Conservation (phyloP, 208 protist species). For the Acanthamoeba lenticulata region DNA sequence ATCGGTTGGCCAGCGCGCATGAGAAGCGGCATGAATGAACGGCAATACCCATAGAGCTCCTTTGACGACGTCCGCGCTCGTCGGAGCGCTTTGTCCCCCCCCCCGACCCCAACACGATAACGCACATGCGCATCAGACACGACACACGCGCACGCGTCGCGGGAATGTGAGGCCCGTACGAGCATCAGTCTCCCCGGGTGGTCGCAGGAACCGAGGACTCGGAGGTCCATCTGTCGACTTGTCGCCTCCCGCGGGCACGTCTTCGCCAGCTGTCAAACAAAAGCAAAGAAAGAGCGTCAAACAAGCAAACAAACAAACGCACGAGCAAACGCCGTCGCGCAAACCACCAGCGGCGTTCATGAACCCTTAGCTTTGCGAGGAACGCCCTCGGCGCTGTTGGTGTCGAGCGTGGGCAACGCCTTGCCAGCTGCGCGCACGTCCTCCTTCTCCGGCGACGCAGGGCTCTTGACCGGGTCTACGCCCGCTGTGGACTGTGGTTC, state of each 20-base stretch:
- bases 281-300: no score
- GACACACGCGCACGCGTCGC: not conserved
- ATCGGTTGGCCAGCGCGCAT: conserved; percentile 1
- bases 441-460: no score
- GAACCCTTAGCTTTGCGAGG: no score
- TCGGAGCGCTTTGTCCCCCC: no score
- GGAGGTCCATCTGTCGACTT: not conserved
- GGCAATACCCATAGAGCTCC: conserved; percentile 38
- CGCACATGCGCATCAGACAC: not conserved
- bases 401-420: no score
- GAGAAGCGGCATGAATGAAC: not conserved
- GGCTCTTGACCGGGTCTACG: no score
- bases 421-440: no score
- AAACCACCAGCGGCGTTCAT: no score
- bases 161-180: not conserved
- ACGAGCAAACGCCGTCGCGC: not conserved
- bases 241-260: not conserved
- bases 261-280: not conserved
- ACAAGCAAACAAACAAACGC: not conserved
- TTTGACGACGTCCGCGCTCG: conserved; percentile 9
- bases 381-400: no score
- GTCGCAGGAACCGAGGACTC: not conserved
- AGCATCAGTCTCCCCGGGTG: not conserved
- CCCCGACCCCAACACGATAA: no score
- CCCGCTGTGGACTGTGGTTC: no score